phyloP scores from a whole-genome alignment of 2,329 filamentous ascomycete genomes.

The Helotiales sp. region DNA sequence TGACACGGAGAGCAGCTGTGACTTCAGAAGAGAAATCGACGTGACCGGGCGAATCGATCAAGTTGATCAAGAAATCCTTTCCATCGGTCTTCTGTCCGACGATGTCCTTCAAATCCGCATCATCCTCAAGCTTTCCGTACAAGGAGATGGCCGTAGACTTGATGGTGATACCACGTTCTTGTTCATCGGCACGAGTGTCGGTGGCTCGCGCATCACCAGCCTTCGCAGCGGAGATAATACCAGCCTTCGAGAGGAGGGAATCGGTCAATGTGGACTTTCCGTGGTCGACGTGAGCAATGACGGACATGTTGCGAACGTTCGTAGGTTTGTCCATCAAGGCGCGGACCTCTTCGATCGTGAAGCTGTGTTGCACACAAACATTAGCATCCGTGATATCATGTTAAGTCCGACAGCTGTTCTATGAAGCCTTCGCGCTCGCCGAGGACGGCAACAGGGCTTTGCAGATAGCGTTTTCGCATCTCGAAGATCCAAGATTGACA shows the following conservation, averaged over 20 bases:
- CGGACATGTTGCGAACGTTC: conserved; percentile 94
- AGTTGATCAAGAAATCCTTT: conserved; percentile 99
- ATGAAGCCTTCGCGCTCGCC: conserved; percentile 4
- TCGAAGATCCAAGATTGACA: not conserved
- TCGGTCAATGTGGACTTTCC: conserved; percentile 99
- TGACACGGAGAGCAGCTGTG: conserved; percentile 99
- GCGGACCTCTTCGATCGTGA: conserved; percentile 95
- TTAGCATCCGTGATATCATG: conserved; percentile 44
- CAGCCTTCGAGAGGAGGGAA: conserved; percentile 97
- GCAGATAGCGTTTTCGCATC: conserved; percentile 1
- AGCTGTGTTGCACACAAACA: conserved; percentile 60
- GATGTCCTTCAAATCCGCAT: conserved; percentile 93
- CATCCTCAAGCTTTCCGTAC: conserved; percentile 78
- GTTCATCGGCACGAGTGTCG: conserved; percentile 95
- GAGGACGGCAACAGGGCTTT: not conserved
- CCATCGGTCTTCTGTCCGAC: conserved; percentile 83
- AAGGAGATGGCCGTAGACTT: conserved; percentile 99
- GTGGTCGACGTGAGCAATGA: conserved; percentile 99
- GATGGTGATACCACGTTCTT: conserved; percentile 99
- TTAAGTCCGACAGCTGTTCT: conserved; percentile 22
- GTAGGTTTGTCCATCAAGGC: conserved; percentile 75
- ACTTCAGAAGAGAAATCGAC: conserved; percentile 99
- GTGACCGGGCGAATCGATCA: conserved; percentile 99
- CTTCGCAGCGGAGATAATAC: conserved; percentile 98
- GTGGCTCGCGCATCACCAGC: conserved; percentile 95